These are phyloP conservation scores for Trichoderma koningii DNA, from an alignment of 2,329 filamentous ascomycete species.

Conservation along the genomic window DNA sequence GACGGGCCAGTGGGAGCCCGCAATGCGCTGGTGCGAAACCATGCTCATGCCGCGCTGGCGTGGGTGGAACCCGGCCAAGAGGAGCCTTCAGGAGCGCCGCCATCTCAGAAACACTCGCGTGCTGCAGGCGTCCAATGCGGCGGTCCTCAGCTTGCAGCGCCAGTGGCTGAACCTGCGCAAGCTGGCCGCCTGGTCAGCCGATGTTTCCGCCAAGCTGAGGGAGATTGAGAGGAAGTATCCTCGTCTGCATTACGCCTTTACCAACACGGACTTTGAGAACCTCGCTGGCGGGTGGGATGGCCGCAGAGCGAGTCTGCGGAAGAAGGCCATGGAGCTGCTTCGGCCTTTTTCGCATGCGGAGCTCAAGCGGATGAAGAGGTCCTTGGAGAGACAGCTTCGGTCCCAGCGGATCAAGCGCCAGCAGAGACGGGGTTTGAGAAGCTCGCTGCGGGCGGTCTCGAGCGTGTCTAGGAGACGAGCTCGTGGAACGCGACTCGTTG, in stretches of 20 bases:
- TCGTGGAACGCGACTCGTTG: background rate
- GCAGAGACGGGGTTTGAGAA: slow-evolving; percentile 1
- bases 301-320: slow-evolving; percentile 34
- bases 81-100: slow-evolving; percentile 40
- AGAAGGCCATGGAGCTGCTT: slow-evolving; percentile 37
- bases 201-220: slow-evolving; percentile 45
- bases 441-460: background rate
- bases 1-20: slow-evolving; percentile 61
- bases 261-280: slow-evolving; percentile 37
- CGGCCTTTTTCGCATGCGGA: slow-evolving; percentile 38
- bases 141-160: slow-evolving; percentile 52
- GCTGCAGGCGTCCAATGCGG: slow-evolving; percentile 40
- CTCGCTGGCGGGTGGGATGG: slow-evolving; percentile 36
- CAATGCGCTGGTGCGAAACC: slow-evolving; percentile 73
- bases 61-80: slow-evolving; percentile 60
- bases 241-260: slow-evolving; percentile 46
- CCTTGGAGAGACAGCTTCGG: slow-evolving; percentile 31
- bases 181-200: slow-evolving; percentile 51
- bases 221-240: slow-evolving; percentile 46
- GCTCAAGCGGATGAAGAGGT: slow-evolving; percentile 34
- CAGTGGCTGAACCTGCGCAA: slow-evolving; percentile 54
- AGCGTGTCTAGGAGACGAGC: background rate
- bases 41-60: slow-evolving; percentile 77
- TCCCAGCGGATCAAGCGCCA: background rate
- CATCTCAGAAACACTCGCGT: slow-evolving; percentile 42